Evolutionary conservation across 805 yeast species (phyloP).

Genomic region (Candida broadrunensis): DNA sequence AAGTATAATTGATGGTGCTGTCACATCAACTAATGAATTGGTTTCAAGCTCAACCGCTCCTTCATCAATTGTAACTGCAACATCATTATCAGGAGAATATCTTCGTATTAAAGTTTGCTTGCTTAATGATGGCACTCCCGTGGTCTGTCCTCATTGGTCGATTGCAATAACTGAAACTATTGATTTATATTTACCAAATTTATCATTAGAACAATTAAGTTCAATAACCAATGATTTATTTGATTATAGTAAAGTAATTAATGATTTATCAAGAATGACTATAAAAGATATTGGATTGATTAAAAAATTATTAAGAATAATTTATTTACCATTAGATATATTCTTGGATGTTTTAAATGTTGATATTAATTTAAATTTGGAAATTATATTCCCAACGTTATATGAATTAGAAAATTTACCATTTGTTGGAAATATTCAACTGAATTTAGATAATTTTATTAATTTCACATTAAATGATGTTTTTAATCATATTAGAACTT

Average conservation of each 20-base stretch:
- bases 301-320: constrained; percentile 41
- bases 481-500: constrained; percentile 68
- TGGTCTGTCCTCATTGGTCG: constrained; percentile 70
- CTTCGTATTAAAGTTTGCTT: constrained; percentile 65
- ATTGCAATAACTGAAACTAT: constrained; percentile 50
- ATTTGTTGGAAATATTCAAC: constrained; percentile 38
- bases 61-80: constrained; percentile 82
- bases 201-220: constrained; percentile 46
- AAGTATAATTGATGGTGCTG: constrained; percentile 5
- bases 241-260: constrained; percentile 37
- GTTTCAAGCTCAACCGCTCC: constrained; percentile 13
- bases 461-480: constrained; percentile 70
- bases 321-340: constrained; percentile 58
- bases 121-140: constrained; percentile 80
- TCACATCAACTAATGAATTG: constrained; percentile 14
- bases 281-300: constrained; percentile 36
- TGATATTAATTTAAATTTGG: constrained; percentile 66
- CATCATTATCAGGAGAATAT: constrained; percentile 83
- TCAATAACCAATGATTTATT: constrained; percentile 37
- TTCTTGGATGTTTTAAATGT: constrained; percentile 56
- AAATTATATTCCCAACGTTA: constrained; percentile 71
- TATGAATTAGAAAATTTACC: constrained; percentile 38
- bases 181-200: constrained; percentile 57
- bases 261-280: constrained; percentile 36
- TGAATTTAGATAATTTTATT: constrained; percentile 68